Evolutionary conservation across 352 stramenopile genomes (phyloP), one percentile per base, ranked within the genome.

Genomic region (Globisporangium splendens): DNA sequence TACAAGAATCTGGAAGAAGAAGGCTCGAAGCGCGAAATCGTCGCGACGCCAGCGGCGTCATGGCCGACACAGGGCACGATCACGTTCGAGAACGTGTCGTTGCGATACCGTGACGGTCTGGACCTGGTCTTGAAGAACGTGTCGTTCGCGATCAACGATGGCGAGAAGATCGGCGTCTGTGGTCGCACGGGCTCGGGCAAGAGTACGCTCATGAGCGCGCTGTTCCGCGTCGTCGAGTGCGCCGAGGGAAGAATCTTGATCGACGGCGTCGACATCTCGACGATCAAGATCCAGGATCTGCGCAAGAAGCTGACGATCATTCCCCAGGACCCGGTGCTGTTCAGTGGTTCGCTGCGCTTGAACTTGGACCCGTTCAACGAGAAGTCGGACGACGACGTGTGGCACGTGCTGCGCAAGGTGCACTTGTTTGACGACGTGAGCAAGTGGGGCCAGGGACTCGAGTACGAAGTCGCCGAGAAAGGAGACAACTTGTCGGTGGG

Each of bases 401-500:
- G 63, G 63, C 17, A 39, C 7, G 70, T 72, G 22, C 46, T 81
- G 14, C 50, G 61, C 44, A 54, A 69, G 15, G 66, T 79, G 35
- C 57, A 75, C 33, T 50, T 82, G 15, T 33, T 24, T 3, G 63
- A 61, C 12, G 47, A 22, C 6, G 53, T 77, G 20, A 52, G 18
- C 17, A 20, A 12, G 2, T 63, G 46, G 56, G 59, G 51, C 17
- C 28, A 51, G 3, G 76, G 77, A 11, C 72, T 98, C 7, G 83
- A 96, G 52, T 80, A 90, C 46, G 53, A 83, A 41, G 79, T 98
- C 5, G 66, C 80, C 0, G 93, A 98, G 65, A 83, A 83, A 42
- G 95, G 95, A 5, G 83, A 90, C 38, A 98, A 98, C 69, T 92
- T 98, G 31, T 96, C 77, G 41, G 89, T 98, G 39, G 95, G 96